Base-by-base conservation (phyloP, 2,329 filamentous ascomycete genomes). In the Rugonectria rugulosa region DNA sequence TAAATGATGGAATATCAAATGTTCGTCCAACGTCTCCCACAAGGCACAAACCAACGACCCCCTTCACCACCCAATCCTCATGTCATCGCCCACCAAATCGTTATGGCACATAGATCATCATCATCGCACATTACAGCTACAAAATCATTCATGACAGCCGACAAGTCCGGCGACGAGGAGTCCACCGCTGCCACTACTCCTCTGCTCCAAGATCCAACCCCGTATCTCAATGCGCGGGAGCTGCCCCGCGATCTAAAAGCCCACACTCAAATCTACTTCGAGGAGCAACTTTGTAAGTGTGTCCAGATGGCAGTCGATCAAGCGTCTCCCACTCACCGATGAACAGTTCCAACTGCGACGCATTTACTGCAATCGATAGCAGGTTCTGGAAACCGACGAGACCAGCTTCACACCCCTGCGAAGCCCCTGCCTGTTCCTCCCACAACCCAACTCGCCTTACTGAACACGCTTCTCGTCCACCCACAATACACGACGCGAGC, bases 401-500 rank as follows among this genome's bases (percentile, higher is more conserved):
- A 36, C 56, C 57, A 5, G 51, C 60, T 4, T 54, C 50, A 40
- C 41, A 57, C 10, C 57, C n/a, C 49, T 32, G 26, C 20, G 12
- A 75, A 74, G 26, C 78, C 85, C 1, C 83, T 84, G 10, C 83
- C 83, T 54, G 75, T 92, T 15, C 90, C 94, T 1, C 85, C 89
- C 3, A 81, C 89, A 0, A 83, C 85, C 53, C 88, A 94, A 61
- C 79, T 98, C 20, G 88, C 90, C 7, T 79, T 97, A 8, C 82
- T 92, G n/a, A 86, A 82, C 37, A 95, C 91, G 2, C 79, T 97
- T n/a, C 74, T 88, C n/a, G 83, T 95, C 12, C 92, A 97, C 67
- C 94, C 94, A 0, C 76, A 79, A 20, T 85, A 90, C 61, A 97
- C 93, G 1, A 95, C 88, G 3, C 86, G 90, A 44, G 83, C 88